Percentiles rank a stretch among this genome's conserved stretches.
phyloP scores from a whole-genome alignment of 2,329 filamentous ascomycete genomes.

The Aspergillus neotritici region DNA sequence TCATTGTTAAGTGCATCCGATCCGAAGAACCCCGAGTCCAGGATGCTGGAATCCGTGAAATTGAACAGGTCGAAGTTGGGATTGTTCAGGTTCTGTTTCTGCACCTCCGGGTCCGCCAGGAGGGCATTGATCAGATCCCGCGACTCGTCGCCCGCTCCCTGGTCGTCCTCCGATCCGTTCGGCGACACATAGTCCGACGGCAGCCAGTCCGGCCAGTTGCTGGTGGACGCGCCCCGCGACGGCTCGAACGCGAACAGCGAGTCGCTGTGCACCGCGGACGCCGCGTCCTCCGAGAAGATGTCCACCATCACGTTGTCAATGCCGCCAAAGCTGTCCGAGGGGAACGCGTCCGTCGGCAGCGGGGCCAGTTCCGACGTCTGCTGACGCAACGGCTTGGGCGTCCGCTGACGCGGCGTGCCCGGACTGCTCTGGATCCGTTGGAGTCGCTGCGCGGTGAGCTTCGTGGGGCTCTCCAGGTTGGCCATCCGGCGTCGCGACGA shows the following conservation, averaged over 20 bases:
- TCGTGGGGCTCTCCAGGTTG: slow-evolving; percentile 23
- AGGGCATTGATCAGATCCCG: slow-evolving; percentile 33
- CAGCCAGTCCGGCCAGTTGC: slow-evolving; percentile 36
- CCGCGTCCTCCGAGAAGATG: slow-evolving; percentile 32
- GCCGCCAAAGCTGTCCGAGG: slow-evolving; percentile 22
- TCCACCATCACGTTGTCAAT: slow-evolving; percentile 35
- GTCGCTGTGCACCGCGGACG: slow-evolving; percentile 20
- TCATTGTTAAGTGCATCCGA: slow-evolving; percentile 29
- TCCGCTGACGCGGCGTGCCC: slow-evolving; percentile 18
- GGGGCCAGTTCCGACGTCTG: slow-evolving; percentile 14
- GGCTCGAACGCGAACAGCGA: slow-evolving; percentile 26
- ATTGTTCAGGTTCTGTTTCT: slow-evolving; percentile 22
- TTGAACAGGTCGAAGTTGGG: slow-evolving; percentile 29
- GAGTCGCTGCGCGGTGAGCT: slow-evolving; percentile 29
- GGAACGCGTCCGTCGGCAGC: slow-evolving; percentile 21
- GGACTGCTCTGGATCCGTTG: slow-evolving; percentile 27
- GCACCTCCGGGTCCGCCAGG: slow-evolving; percentile 29
- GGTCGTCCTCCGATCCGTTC: slow-evolving; percentile 21
- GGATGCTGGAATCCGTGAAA: slow-evolving; percentile 23
- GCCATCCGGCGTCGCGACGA: slow-evolving; percentile 22
- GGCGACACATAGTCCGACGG: slow-evolving; percentile 33
- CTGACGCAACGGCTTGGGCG: slow-evolving; percentile 20
- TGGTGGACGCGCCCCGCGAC: slow-evolving; percentile 17
- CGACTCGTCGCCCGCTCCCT: slow-evolving; percentile 16
- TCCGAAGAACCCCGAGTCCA: slow-evolving; percentile 35